Percentiles rank a stretch among this genome's conserved stretches.
These are phyloP conservation scores for Trichocomaceae sp. DNA, from an alignment of 2,329 filamentous ascomycete species.

Conservation along the genomic window DNA sequence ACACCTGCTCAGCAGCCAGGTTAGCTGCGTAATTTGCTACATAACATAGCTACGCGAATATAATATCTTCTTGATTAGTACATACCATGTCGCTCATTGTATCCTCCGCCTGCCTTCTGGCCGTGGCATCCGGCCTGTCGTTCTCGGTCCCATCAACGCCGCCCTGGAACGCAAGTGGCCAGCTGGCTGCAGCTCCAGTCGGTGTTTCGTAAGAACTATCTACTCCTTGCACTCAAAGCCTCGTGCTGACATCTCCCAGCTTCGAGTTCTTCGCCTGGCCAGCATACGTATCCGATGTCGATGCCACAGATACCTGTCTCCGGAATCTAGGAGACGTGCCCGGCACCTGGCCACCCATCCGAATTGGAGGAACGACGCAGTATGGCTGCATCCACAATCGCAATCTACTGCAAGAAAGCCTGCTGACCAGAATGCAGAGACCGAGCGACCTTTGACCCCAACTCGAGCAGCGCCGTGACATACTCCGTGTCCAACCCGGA, in stretches of 20 bases:
- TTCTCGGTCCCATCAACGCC: constrained; percentile 32
- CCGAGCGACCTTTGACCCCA: constrained; percentile 47
- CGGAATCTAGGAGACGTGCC: constrained; percentile 46
- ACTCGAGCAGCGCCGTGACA: constrained; percentile 41
- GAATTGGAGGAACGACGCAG: constrained; percentile 55
- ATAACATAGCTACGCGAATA: too few species aligned
- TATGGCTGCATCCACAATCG: constrained; percentile 16
- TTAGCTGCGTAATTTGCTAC: too few species aligned
- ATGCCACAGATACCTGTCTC: constrained; percentile 46
- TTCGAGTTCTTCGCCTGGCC: constrained; percentile 55
- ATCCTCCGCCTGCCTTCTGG: background rate
- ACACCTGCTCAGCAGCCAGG: too few species aligned
- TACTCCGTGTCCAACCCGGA: constrained; percentile 45
- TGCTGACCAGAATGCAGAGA: constrained; percentile 32
- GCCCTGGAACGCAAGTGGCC: constrained; percentile 24
- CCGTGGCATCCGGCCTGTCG: constrained; percentile 19
- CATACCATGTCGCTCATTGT: background rate
- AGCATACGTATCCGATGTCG: constrained; percentile 48
- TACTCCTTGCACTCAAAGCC: background rate
- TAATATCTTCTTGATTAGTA: too few species aligned
- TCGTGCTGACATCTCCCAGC: constrained; percentile 19
- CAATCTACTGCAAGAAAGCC: too few species aligned
- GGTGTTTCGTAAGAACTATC: constrained; percentile 39
- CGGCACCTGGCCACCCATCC: constrained; percentile 48
- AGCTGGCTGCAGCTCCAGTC: constrained; percentile 38